Base-by-base conservation (phyloP, 169 alveolate species). In the Cryptosporidium sp. region DNA sequence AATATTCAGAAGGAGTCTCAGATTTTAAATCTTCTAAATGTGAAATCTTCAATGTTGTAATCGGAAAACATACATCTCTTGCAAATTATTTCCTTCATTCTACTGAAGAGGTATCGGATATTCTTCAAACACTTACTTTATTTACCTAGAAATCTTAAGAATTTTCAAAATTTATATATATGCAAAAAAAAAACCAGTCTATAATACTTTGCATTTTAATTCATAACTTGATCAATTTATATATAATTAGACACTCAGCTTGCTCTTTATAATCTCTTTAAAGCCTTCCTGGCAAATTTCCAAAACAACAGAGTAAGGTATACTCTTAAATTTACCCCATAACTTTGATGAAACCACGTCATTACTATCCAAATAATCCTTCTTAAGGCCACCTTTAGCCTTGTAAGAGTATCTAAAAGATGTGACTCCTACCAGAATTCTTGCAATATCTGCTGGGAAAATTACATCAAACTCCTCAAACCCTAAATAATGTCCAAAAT, bases 11-110 rank as follows among this genome's bases (percentile, higher is more conserved):
- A 21, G 61, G 58, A 23, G 14, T 4, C 7, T 41, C 65, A 35
- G 39, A 37, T 10, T 48, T 7, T 3, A n/a, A 39, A 52, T 37
- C 73, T 67, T 14, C 51, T 18, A 67, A 37, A 33, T 67, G 55
- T 67, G 39, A 48, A 21, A 39, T 73, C 33, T 73, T 73, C 43
- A 73, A 65, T 18, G 86, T 73, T 12, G 61, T 73, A 16, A 59
- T 73, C 16, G 86, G 86, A 6, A 73, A 73, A 26, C 86, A 73
- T 45, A 52, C 69, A n/a, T 73, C 86, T 52, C 23, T 73, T 31
- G 86, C 86, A 7, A 52, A 73, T 21, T 59, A 73, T 23, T 73
- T 55, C 55, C 71, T 73, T 35, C 71, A 73, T 39, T 73, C 86
- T 6, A 59, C 59, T 33, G 86, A 73, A 33, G 86, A 73, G 41